Conservation (phyloP, 768 basidiomycete species). For the Boletus vinaceobasis region DNA sequence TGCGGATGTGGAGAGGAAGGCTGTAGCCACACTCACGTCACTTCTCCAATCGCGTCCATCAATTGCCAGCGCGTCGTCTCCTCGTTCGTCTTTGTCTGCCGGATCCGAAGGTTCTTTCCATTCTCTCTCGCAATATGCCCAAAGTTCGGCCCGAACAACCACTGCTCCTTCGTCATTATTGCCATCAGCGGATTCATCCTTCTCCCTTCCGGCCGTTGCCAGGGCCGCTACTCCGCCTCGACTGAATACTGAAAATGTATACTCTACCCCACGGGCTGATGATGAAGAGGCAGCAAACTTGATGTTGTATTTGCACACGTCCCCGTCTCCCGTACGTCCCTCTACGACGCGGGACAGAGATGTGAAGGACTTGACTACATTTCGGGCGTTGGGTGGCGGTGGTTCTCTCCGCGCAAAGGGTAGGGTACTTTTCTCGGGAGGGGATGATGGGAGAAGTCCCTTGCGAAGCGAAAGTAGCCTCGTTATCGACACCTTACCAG, state of each 20-base stretch:
- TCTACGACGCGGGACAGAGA: constrained; percentile 45
- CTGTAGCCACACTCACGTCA: constrained; percentile 75
- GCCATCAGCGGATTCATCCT: constrained; percentile 41
- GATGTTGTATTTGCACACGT: constrained; percentile 81
- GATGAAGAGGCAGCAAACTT: constrained; percentile 79
- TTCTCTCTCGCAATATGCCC: constrained; percentile 61
- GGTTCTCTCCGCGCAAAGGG: constrained; percentile 54
- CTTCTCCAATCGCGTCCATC: constrained; percentile 65
- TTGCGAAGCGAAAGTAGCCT: constrained; percentile 30
- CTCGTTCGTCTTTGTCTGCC: constrained; percentile 66
- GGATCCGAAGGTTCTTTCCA: constrained; percentile 66
- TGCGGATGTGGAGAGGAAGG: constrained; percentile 71
- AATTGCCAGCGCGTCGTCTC: constrained; percentile 59
- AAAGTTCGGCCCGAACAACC: constrained; percentile 60
- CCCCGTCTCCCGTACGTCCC: constrained; percentile 73
- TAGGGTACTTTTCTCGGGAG: constrained; percentile 65
- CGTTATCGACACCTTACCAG: constrained; percentile 21
- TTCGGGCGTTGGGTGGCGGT: constrained; percentile 50
- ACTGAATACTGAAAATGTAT: constrained; percentile 26
- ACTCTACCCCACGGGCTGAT: constrained; percentile 59
- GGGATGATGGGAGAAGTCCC: constrained; percentile 24
- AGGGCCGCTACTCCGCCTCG: constrained; percentile 38
- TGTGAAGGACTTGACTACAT: constrained; percentile 52
- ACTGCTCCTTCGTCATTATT: constrained; percentile 38
- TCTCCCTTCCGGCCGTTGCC: constrained; percentile 16